Evolutionary conservation across 768 basidiomycete genomes (phyloP).

Genomic region (Podaxis sp.): DNA sequence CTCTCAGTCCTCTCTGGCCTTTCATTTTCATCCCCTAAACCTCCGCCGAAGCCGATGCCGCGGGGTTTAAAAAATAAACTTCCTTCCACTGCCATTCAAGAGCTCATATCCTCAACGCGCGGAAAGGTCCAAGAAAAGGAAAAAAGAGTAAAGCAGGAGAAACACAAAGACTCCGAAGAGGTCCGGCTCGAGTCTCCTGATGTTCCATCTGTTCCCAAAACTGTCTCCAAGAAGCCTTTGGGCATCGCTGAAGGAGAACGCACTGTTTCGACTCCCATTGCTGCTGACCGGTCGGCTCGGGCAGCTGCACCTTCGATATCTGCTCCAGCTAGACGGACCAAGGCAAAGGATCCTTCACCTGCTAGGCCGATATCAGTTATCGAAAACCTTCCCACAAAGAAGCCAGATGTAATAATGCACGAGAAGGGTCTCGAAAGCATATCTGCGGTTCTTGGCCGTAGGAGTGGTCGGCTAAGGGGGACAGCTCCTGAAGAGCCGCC

Average conservation of each 20-base stretch:
- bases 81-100: not conserved
- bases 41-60: constrained; percentile 16
- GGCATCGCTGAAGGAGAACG: not conserved
- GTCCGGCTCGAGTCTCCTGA: not conserved
- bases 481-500: not conserved
- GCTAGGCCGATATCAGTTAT: not conserved
- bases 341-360: not conserved
- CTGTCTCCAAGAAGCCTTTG: constrained; percentile 4
- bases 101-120: constrained; percentile 6
- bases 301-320: not conserved
- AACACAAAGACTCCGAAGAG: constrained; percentile 8
- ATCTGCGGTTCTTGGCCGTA: constrained; percentile 8
- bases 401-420: not conserved
- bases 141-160: constrained; percentile 1
- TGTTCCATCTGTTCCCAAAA: not conserved
- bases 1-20: constrained; percentile 26
- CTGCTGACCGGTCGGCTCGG: not conserved
- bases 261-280: not conserved
- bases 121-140: constrained; percentile 17
- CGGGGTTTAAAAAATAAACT: constrained; percentile 1
- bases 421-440: constrained; percentile 2
- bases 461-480: constrained; percentile 6
- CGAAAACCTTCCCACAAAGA: not conserved
- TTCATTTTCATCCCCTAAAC: constrained; percentile 17
- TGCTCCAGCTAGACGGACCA: constrained; percentile 2